Percentiles rank a stretch among this genome's conserved stretches.
Evolutionary conservation across 2,329 filamentous ascomycete genomes (phyloP).

Genomic region (Ophiocordyceps camponoti-leonardi): DNA sequence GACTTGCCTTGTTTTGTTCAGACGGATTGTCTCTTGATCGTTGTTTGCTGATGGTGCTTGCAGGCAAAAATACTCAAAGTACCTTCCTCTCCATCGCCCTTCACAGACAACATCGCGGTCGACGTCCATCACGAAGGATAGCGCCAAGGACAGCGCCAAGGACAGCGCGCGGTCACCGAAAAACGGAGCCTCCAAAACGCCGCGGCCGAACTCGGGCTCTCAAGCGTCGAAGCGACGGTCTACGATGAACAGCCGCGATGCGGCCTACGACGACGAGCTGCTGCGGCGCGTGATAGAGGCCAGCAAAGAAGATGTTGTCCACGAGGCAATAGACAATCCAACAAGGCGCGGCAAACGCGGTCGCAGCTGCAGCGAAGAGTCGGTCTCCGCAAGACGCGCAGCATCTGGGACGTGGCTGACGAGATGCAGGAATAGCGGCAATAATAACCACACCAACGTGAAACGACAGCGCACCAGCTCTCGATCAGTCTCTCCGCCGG

Average conservation of each 20-base stretch:
- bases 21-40: background rate
- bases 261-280: slow-evolving; percentile 88
- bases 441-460: slow-evolving; percentile 25
- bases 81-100: slow-evolving; percentile 39
- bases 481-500: slow-evolving; percentile 45
- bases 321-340: slow-evolving; percentile 29
- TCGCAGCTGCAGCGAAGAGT: slow-evolving; percentile 91
- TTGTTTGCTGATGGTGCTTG: background rate
- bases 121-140: slow-evolving; percentile 44
- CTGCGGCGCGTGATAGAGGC: slow-evolving; percentile 82
- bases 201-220: slow-evolving; percentile 29
- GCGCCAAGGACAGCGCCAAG: too few relatives aligned
- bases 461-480: slow-evolving; percentile 80
- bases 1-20: background rate
- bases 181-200: slow-evolving; percentile 36
- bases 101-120: slow-evolving; percentile 44
- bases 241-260: slow-evolving; percentile 93
- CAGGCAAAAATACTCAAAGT: slow-evolving; percentile 51
- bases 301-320: slow-evolving; percentile 64
- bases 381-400: slow-evolving; percentile 22
- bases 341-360: slow-evolving; percentile 61
- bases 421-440: slow-evolving; percentile 37
- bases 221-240: slow-evolving; percentile 69
- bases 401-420: slow-evolving; percentile 7
- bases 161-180: slow-evolving; percentile 38